A percentile compares a stretch with the other conserved stretches of the same genome.
Evolutionary conservation across 495 filamentous ascomycete genomes (phyloP).

Genomic region (Penicillium atrosanguineum): DNA sequence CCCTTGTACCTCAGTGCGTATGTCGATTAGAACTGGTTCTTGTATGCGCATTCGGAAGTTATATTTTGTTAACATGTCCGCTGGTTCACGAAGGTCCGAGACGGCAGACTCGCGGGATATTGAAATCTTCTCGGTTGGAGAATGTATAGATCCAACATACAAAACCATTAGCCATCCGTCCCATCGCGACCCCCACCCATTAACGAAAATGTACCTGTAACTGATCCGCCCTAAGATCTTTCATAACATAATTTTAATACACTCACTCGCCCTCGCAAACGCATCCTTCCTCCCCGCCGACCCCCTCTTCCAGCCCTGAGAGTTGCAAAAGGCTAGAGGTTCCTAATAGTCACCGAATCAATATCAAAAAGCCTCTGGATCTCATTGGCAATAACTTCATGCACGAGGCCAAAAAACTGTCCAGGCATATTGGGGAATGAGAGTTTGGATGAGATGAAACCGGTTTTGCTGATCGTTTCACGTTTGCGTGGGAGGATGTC

Average conservation of each 20-base stretch:
- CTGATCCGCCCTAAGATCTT: conserved; percentile 65
- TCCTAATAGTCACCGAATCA: conserved; percentile 59
- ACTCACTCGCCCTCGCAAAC: conserved; percentile 61
- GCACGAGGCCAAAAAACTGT: conserved; percentile 56
- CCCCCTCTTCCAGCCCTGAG: conserved; percentile 71
- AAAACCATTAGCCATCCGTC: neutral
- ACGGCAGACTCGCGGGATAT: conserved; percentile 49
- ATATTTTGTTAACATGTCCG: conserved; percentile 57
- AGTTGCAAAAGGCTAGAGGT: conserved; percentile 76
- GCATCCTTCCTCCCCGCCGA: conserved; percentile 60
- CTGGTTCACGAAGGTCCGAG: conserved; percentile 60
- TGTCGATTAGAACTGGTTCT: conserved; percentile 85
- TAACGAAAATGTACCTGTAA: conserved; percentile 53
- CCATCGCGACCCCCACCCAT: neutral
- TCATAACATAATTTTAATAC: conserved; percentile 76
- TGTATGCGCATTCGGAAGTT: conserved; percentile 67
- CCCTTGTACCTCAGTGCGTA: conserved; percentile 66
- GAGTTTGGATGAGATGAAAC: conserved; percentile 71
- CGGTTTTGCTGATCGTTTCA: conserved; percentile 61
- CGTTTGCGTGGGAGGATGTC: conserved; percentile 64
- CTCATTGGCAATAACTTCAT: conserved; percentile 47
- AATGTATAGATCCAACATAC: conserved; percentile 69
- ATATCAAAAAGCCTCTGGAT: conserved; percentile 53
- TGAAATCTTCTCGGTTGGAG: conserved; percentile 49
- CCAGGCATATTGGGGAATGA: conserved; percentile 72